Evolutionary conservation across 2,329 filamentous ascomycete species (phyloP).

Genomic region (Epichloe sp.): DNA sequence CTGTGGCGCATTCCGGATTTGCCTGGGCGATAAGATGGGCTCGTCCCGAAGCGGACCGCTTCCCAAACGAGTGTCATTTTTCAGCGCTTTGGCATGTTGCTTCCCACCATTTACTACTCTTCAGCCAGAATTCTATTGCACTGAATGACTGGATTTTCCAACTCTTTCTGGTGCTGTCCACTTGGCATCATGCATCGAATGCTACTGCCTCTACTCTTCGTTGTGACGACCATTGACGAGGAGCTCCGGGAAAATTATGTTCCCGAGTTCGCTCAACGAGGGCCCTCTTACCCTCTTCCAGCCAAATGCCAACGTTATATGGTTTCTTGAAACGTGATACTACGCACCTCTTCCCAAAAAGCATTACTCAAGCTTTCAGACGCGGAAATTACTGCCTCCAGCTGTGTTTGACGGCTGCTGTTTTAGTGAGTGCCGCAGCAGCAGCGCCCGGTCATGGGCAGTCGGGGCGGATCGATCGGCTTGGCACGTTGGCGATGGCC

Average conservation of each 20-base stretch:
- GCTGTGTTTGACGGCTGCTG: not conserved
- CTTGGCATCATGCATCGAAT: no score
- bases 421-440: not conserved
- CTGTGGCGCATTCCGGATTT: not conserved
- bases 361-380: not conserved
- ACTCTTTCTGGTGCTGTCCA: no score
- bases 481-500: not conserved
- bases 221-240: no score
- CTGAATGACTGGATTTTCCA: no score
- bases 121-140: no score
- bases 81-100: not conserved
- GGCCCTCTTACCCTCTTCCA: no score
- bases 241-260: no score
- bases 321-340: not conserved
- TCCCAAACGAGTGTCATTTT: not conserved
- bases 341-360: not conserved
- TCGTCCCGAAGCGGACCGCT: not conserved
- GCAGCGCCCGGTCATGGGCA: not conserved
- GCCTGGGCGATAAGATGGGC: not conserved
- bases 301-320: no score
- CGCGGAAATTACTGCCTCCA: not conserved
- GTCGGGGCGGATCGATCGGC: no score
- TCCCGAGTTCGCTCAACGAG: no score
- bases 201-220: no score
- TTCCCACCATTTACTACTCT: no score